Evolutionary conservation across 2,329 filamentous ascomycete species (phyloP).

Genomic region (Parascedosporium putredinis): DNA sequence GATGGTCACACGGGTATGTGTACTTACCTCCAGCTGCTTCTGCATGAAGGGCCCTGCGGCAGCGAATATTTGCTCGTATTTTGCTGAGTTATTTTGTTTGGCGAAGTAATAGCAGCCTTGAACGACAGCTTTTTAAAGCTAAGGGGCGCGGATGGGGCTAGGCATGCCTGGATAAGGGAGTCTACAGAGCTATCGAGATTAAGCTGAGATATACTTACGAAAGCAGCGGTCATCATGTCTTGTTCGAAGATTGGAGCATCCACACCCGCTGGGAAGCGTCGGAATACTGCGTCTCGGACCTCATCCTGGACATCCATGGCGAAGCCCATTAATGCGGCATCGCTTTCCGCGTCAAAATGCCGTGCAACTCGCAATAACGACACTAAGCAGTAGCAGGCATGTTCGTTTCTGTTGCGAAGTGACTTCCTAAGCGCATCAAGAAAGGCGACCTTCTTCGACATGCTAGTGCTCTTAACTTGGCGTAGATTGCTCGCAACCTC

Average conservation of each 20-base stretch:
- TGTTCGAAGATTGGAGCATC: constrained; percentile 47
- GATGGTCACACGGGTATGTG: neutral
- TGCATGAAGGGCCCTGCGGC: constrained; percentile 47
- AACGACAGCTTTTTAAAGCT: constrained; percentile 53
- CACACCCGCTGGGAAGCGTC: constrained; percentile 33
- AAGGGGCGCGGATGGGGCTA: constrained; percentile 44
- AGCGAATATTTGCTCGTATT: constrained; percentile 45
- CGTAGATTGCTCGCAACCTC: constrained; percentile 58
- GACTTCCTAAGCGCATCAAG: constrained; percentile 53
- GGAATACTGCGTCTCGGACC: constrained; percentile 55
- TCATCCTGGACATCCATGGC: constrained; percentile 62
- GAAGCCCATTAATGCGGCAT: constrained; percentile 55
- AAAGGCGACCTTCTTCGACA: constrained; percentile 57
- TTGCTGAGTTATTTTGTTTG: constrained; percentile 34
- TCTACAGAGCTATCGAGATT: constrained; percentile 49
- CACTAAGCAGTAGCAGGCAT: constrained; percentile 56
- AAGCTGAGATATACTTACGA: constrained; percentile 53
- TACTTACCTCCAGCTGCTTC: constrained; percentile 42
- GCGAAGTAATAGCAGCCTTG: constrained; percentile 55
- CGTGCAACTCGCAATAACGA: constrained; percentile 51
- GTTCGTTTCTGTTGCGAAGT: constrained; percentile 53
- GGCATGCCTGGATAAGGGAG: constrained; percentile 44
- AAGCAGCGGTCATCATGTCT: constrained; percentile 55
- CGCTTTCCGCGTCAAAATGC: constrained; percentile 53
- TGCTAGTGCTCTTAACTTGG: constrained; percentile 49